These are phyloP conservation scores for Tylopilus rubrobrunneus DNA, from an alignment of 768 basidiomycete genomes.

Conservation along the genomic window DNA sequence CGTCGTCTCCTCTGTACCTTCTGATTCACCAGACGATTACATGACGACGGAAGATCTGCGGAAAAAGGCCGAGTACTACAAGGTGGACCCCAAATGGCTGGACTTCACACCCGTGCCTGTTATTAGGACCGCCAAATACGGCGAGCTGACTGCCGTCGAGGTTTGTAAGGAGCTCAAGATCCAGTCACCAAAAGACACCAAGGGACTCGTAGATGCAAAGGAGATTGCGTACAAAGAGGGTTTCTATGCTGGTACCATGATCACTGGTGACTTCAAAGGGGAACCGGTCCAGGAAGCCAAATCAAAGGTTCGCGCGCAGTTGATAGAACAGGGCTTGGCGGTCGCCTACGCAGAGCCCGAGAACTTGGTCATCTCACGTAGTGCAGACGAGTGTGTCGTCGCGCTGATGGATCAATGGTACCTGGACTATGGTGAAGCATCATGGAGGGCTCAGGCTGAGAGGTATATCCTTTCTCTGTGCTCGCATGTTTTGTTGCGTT, in stretches of 20 bases:
- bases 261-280: conserved; percentile 88
- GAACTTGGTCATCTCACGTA: conserved; percentile 81
- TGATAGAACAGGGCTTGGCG: conserved; percentile 76
- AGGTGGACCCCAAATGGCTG: conserved; percentile 87
- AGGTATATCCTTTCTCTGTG: conserved; percentile 47
- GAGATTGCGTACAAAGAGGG: conserved; percentile 98
- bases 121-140: conserved; percentile 86
- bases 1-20: conserved; percentile 96
- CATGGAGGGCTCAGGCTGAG: conserved; percentile 86
- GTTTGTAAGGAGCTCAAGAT: conserved; percentile 89
- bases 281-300: conserved; percentile 89
- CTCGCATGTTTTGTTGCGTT: conserved; percentile 2
- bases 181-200: conserved; percentile 89
- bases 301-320: conserved; percentile 74
- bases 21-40: conserved; percentile 97
- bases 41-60: conserved; percentile 84
- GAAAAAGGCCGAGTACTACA: conserved; percentile 96
- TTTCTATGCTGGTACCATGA: conserved; percentile 92
- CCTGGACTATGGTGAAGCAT: conserved; percentile 88
- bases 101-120: conserved; percentile 84
- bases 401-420: conserved; percentile 99
- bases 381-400: conserved; percentile 96
- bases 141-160: conserved; percentile 81
- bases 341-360: conserved; percentile 96
- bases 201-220: conserved; percentile 93